A percentile compares a stretch with the other conserved stretches of the same genome.
Conservation (phyloP, 495 filamentous ascomycete genomes). For the Hypomontagnella monticulosa region DNA sequence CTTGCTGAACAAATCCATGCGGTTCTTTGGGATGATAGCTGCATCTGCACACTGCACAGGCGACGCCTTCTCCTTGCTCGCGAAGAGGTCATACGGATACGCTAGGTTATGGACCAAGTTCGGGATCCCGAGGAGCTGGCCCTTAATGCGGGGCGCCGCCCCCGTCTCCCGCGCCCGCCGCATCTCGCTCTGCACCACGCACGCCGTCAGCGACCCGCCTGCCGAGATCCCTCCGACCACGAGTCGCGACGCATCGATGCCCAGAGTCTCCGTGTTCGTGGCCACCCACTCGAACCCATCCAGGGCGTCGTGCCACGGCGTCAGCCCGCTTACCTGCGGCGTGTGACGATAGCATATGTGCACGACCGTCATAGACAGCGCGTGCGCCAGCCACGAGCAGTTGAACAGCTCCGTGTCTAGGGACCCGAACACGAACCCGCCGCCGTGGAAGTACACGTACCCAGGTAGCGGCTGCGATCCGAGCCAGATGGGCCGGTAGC, state of each 20-base stretch:
- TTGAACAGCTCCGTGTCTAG: constrained; percentile 58
- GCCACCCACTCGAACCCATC: constrained; percentile 60
- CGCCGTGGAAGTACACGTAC: constrained; percentile 62
- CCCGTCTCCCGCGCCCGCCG: constrained; percentile 39
- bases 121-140: constrained; percentile 59
- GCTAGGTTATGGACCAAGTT: constrained; percentile 46
- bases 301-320: constrained; percentile 57
- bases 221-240: constrained; percentile 61
- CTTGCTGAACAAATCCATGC: constrained; percentile 48
- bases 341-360: constrained; percentile 62
- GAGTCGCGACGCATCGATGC: constrained; percentile 49
- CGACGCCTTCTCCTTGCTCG: constrained; percentile 49
- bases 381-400: constrained; percentile 52
- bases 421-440: constrained; percentile 60
- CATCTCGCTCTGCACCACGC: constrained; percentile 50
- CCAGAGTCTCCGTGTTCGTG: constrained; percentile 47
- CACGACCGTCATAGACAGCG: constrained; percentile 49
- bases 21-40: constrained; percentile 47
- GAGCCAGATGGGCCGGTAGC: constrained; percentile 50
- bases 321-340: constrained; percentile 55
- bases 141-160: constrained; percentile 46
- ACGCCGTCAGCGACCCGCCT: constrained; percentile 57
- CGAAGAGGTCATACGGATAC: constrained; percentile 52
- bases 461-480: constrained; percentile 48
- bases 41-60: constrained; percentile 53